Evolutionary conservation across 2,329 filamentous ascomycete genomes (phyloP).

Genomic region (Hymenoscyphus salicellus): DNA sequence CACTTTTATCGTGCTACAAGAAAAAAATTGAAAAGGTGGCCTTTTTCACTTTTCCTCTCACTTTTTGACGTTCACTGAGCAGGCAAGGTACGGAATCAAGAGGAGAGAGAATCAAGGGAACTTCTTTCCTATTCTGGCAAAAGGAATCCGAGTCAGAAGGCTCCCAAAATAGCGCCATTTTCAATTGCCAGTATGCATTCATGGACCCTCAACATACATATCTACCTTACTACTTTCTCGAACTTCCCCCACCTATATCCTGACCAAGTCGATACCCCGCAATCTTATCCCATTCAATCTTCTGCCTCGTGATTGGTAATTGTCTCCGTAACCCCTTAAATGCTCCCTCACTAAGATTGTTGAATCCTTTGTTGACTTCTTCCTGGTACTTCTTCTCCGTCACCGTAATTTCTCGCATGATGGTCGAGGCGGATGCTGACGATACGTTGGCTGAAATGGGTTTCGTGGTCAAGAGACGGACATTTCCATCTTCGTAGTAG

Average conservation of each 20-base stretch:
- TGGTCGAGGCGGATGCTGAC: slow-evolving; percentile 53
- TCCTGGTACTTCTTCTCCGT: slow-evolving; percentile 94
- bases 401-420: slow-evolving; percentile 73
- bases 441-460: slow-evolving; percentile 60
- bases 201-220: background rate
- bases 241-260: slow-evolving; percentile 69
- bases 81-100: background rate
- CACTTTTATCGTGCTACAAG: slow-evolving; percentile 1
- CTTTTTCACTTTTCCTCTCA: background rate
- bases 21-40: background rate
- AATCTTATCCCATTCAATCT: slow-evolving; percentile 99
- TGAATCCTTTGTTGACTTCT: slow-evolving; percentile 88
- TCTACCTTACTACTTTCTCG: slow-evolving; percentile 43
- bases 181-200: background rate
- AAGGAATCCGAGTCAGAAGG: background rate
- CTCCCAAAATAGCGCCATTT: background rate
- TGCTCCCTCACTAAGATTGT: slow-evolving; percentile 82
- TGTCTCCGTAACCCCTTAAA: slow-evolving; percentile 93
- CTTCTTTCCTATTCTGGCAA: background rate
- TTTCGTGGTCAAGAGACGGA: slow-evolving; percentile 88
- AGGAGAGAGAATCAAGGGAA: background rate
- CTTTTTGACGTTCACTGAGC: background rate
- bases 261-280: slow-evolving; percentile 84
- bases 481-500: slow-evolving; percentile 99
- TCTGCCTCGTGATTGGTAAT: slow-evolving; percentile 92